phyloP scores from a whole-genome alignment of 1,284 basidiomycete genomes.

The Heterobasidion occidentale region DNA sequence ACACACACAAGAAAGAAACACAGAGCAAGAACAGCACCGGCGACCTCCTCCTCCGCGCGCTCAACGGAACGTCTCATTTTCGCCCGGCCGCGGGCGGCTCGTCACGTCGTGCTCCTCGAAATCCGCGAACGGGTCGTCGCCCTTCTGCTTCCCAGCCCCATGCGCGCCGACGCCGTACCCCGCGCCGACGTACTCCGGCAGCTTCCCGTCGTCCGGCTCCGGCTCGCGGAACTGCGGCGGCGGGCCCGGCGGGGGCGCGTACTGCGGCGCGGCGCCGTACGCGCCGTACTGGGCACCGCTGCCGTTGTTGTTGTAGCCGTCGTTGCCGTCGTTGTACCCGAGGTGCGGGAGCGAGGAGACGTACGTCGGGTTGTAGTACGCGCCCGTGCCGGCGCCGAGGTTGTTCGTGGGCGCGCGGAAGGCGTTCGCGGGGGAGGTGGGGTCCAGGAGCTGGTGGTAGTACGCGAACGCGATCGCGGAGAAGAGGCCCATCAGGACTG shows the following conservation, averaged over 20 bases:
- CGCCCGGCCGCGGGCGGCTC: not conserved
- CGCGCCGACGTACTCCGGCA: constrained; percentile 24
- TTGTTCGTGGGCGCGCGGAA: constrained; percentile 20
- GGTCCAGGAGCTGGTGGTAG: constrained; percentile 46
- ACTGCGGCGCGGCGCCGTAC: constrained; percentile 19
- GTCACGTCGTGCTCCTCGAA: constrained; percentile 18
- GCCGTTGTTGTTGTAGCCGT: not conserved
- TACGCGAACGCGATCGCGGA: constrained; percentile 54
- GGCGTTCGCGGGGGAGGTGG: constrained; percentile 21
- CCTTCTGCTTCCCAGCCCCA: constrained; percentile 10
- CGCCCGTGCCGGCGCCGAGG: constrained; percentile 17
- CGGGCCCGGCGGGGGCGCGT: constrained; percentile 31
- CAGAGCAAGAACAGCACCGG: not conserved
- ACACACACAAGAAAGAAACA: not conserved
- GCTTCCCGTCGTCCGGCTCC: constrained; percentile 26
- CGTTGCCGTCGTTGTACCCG: not conserved
- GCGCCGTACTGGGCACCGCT: constrained; percentile 24
- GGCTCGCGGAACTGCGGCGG: constrained; percentile 29
- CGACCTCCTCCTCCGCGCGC: not conserved
- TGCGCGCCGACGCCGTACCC: not conserved
- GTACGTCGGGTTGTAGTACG: constrained; percentile 30
- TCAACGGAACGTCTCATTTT: not conserved
- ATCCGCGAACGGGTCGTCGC: constrained; percentile 39
- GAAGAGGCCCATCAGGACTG: constrained; percentile 52
- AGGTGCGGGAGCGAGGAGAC: constrained; percentile 14